phyloP scores from a whole-genome alignment of 495 filamentous ascomycete species.

The Penicillium simplicissimum region DNA sequence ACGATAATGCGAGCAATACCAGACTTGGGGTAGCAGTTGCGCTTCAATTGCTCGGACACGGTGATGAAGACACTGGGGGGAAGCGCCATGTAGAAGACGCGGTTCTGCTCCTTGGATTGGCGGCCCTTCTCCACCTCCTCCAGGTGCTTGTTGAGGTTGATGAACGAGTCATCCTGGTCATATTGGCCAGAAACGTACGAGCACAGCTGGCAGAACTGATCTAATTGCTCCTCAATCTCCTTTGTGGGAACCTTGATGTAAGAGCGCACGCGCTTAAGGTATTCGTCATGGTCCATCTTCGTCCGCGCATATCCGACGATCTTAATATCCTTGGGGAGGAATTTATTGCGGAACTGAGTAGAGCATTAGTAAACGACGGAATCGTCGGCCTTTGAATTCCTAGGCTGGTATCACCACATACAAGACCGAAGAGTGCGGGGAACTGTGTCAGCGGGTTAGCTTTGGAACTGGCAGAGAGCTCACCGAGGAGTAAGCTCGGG shows the following conservation, averaged over 20 bases:
- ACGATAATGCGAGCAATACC: constrained; percentile 95
- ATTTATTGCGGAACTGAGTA: constrained; percentile 91
- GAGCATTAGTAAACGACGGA: constrained; percentile 25
- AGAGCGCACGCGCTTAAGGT: constrained; percentile 87
- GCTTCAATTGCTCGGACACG: constrained; percentile 95
- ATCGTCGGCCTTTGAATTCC: background rate
- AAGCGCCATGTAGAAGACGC: constrained; percentile 99
- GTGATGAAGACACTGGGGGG: constrained; percentile 97
- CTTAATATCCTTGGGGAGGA: constrained; percentile 94
- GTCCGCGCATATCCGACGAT: constrained; percentile 99
- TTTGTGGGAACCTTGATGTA: constrained; percentile 99
- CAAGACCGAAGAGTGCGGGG: constrained; percentile 96
- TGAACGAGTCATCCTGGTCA: constrained; percentile 94
- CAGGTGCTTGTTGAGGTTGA: constrained; percentile 83
- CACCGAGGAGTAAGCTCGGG: constrained; percentile 18
- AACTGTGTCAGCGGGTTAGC: constrained; percentile 59
- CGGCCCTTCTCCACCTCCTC: constrained; percentile 82
- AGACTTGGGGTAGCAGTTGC: constrained; percentile 87
- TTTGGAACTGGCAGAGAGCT: background rate
- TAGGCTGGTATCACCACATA: constrained; percentile 52
- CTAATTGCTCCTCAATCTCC: constrained; percentile 92
- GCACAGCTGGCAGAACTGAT: constrained; percentile 84
- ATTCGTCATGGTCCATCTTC: constrained; percentile 98
- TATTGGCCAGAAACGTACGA: constrained; percentile 96
- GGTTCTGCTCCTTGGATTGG: constrained; percentile 69